A percentile compares a stretch with the other conserved stretches of the same genome.
These are phyloP conservation scores for Amborella trichopoda DNA, from an alignment of 164 flowering plant species.

Conservation along the genomic window DNA sequence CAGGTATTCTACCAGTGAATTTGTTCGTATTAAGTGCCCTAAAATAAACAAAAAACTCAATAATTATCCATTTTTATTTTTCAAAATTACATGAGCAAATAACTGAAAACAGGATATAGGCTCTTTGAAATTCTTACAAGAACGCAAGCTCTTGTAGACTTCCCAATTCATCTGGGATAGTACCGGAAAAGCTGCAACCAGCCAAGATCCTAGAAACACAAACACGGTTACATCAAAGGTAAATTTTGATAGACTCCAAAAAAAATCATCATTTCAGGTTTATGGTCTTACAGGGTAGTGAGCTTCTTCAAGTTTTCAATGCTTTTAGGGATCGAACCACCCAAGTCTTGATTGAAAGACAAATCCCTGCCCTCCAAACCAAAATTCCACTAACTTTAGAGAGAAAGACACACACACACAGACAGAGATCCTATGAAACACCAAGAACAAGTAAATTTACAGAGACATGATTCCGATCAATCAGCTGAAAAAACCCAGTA, in stretches of 20 bases:
- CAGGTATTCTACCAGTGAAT: constrained; percentile 17
- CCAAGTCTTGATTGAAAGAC: constrained; percentile 61
- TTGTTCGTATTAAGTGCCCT: constrained; percentile 17
- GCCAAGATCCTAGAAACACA: constrained; percentile 51
- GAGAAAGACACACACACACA: neutral
- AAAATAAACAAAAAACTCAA: too few species aligned
- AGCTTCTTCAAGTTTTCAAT: constrained; percentile 56
- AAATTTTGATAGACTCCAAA: neutral
- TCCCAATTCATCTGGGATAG: constrained; percentile 73
- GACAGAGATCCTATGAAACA: neutral
- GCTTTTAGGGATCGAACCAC: constrained; percentile 48
- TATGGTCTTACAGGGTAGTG: constrained; percentile 47
- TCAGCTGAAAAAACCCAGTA: too few species aligned
- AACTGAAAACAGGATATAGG: neutral
- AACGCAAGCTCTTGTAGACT: constrained; percentile 52
- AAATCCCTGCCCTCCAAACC: constrained; percentile 72
- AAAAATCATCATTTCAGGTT: neutral
- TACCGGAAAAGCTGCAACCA: constrained; percentile 74
- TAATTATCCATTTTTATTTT: too few species aligned
- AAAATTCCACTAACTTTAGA: neutral
- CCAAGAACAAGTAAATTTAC: neutral
- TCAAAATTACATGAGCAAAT: too few species aligned
- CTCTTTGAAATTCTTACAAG: constrained; percentile 39
- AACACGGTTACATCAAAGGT: too few species aligned
- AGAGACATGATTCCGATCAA: neutral